Evolutionary conservation across 192 early-diverging fungal species (phyloP), one percentile per base, ranked within the genome.

Genomic region (Umbelopsis vinacea): DNA sequence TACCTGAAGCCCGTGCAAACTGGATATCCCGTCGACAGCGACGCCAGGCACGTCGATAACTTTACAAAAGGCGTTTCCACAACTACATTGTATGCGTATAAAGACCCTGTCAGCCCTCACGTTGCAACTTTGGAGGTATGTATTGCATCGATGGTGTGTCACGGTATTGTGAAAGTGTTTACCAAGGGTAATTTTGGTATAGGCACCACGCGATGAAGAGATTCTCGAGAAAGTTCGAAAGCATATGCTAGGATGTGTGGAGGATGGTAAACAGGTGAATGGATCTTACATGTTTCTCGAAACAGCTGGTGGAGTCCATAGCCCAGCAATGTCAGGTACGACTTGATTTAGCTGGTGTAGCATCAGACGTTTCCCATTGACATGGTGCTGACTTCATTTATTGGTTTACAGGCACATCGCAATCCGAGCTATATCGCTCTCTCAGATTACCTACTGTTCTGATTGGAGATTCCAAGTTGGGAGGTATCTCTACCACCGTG

Each of bases 1-100:
- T 94, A 93, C 74, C 40, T 94, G 29, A 95, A 95, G 57, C 93
- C 93, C 0, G 86, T 95, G 4, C 93, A 95, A 79, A 95, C 93
- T 11, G 93, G 92, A 0, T 95, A 85, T 79, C 92, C 93, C 9
- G 78, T 76, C 7, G 92, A 94, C 78, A 87, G 86, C 46, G 93
- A 95, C 80, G 86, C 87, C 67, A 90, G 89, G 74, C 88, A 90
- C 74, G 91, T 91, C 23, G 75, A 86, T 69, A 77, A 72, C 24
- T 89, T 75, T 46, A 70, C 70, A 21, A 52, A 54, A 11, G 78
- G 77, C 0, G 73, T 79, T 4, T 77, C 74, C 2, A 74, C 86
- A 9, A 74, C 71, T 11, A 73, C 88, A 9, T 73, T 93, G 11
- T 93, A 84, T 66, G 83, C 84, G 6, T 95, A 90, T 81, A 79